Evolutionary conservation across 2,329 filamentous ascomycete genomes (phyloP), one percentile per base, ranked within the genome.

Genomic region (Camptophora hylomeconis): DNA sequence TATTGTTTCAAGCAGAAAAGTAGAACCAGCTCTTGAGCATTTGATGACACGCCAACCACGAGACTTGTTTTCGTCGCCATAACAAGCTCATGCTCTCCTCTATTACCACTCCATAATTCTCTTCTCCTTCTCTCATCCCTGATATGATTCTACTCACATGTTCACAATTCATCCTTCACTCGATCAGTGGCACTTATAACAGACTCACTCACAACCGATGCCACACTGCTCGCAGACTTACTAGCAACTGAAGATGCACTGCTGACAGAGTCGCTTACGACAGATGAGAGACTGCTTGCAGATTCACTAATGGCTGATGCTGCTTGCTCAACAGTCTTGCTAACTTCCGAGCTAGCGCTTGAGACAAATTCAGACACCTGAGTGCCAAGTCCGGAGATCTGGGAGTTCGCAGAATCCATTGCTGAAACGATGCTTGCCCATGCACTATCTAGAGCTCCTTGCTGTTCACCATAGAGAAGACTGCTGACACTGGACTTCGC

Each of bases 121-220:
- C 21, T 5, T 6, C 10, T 23, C 24, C 11, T 12, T 12, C 22
- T 24, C 22, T 24, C n/a, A n/a, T n/a, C n/a, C n/a, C n/a, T n/a
- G n/a, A n/a, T n/a, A n/a, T n/a, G n/a, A n/a, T n/a, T n/a, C n/a
- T n/a, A n/a, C n/a, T 20, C n/a, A n/a, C n/a, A n/a, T n/a, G n/a
- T n/a, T 42, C 45, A 69, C 52, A 70, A 54, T 51, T 70, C 65
- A 45, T 69, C 67, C 45, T 62, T 67, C 14, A 60, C 54, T 28
- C 50, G 53, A 29, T 52, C 51, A 2, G 62, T 62, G 8, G 55
- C 61, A 22, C 53, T 45, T 26, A 39, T 46, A 13, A 55, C 49
- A 7, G 50, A 51, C 37, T 50, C 56, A 39, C 51, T 56, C 7
- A 63, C 56, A 35, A 50, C 60, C 39, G 58, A 66, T 4, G 59